A percentile compares a stretch with the other conserved stretches of the same genome.
Evolutionary conservation across 768 basidiomycete genomes (phyloP).

Genomic region (Mycena capillaripes): DNA sequence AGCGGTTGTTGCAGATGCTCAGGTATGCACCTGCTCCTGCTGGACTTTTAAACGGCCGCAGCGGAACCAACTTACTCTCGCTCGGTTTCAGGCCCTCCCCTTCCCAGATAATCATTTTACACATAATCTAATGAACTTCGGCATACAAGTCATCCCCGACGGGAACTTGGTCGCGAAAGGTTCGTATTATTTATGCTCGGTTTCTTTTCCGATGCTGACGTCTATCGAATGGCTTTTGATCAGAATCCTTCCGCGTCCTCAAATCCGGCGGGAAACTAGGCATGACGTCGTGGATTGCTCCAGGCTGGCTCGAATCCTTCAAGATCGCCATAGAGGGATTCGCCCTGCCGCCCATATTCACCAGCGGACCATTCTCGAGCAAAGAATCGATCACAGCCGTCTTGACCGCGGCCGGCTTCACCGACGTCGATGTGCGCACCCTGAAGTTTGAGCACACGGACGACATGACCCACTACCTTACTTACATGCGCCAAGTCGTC

Average conservation of each 20-base stretch:
- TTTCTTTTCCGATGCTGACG: too few species aligned
- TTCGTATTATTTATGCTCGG: neutral
- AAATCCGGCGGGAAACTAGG: slow-evolving; percentile 21
- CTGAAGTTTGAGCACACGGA: slow-evolving; percentile 11
- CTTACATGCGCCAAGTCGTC: neutral
- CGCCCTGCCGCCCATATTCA: slow-evolving; percentile 1
- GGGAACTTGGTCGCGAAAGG: neutral
- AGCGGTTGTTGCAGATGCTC: slow-evolving; percentile 10
- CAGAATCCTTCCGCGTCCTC: slow-evolving; percentile 29
- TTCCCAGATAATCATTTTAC: slow-evolving; percentile 27
- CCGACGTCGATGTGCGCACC: neutral
- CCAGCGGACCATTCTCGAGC: neutral
- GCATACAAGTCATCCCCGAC: slow-evolving; percentile 27
- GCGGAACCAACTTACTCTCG: too few species aligned
- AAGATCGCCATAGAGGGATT: neutral
- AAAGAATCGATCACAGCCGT: slow-evolving; percentile 6
- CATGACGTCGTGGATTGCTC: slow-evolving; percentile 14
- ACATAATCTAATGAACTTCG: slow-evolving; percentile 27
- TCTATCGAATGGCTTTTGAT: too few species aligned
- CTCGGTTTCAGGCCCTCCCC: neutral
- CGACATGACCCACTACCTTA: neutral
- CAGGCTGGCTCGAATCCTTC: slow-evolving; percentile 23
- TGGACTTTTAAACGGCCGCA: too few species aligned
- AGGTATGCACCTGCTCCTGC: neutral
- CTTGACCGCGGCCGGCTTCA: slow-evolving; percentile 10